phyloP scores from a whole-genome alignment of 2,329 filamentous ascomycete genomes.

The Grosmannia huntii region DNA sequence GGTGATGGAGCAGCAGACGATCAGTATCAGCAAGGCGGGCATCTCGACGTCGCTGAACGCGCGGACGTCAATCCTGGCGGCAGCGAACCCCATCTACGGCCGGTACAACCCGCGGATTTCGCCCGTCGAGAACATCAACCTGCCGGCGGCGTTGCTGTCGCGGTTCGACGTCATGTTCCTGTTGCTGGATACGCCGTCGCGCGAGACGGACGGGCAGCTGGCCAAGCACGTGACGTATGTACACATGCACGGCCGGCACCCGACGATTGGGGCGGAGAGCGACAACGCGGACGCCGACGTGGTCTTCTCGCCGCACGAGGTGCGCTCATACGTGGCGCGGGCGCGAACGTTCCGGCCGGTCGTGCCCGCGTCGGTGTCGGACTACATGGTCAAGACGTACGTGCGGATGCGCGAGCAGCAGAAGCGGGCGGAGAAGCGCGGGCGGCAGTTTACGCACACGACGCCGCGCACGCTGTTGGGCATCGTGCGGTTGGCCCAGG shows the following conservation, averaged over 20 bases:
- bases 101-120: slow-evolving; percentile 97
- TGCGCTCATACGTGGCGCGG: slow-evolving; percentile 89
- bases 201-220: slow-evolving; percentile 83
- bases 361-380: slow-evolving; percentile 73
- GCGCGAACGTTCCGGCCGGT: slow-evolving; percentile 80
- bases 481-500: slow-evolving; percentile 84
- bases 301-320: slow-evolving; percentile 86
- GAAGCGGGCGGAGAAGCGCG: slow-evolving; percentile 78
- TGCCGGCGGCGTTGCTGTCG: slow-evolving; percentile 90
- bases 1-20: slow-evolving; percentile 82
- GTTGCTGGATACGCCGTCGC: slow-evolving; percentile 84
- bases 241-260: slow-evolving; percentile 92
- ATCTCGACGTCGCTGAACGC: slow-evolving; percentile 77
- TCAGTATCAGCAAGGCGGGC: slow-evolving; percentile 67
- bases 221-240: slow-evolving; percentile 93
- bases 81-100: slow-evolving; percentile 93
- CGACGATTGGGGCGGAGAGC: slow-evolving; percentile 28
- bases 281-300: slow-evolving; percentile 32
- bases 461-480: slow-evolving; percentile 88
- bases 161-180: slow-evolving; percentile 97
- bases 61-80: slow-evolving; percentile 86
- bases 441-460: slow-evolving; percentile 88
- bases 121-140: slow-evolving; percentile 97
- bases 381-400: slow-evolving; percentile 96
- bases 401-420: slow-evolving; percentile 88